Evolutionary conservation across 441 rosid genomes (phyloP), one percentile per base, ranked within the genome.

Genomic region (Macaranga tanarius): DNA sequence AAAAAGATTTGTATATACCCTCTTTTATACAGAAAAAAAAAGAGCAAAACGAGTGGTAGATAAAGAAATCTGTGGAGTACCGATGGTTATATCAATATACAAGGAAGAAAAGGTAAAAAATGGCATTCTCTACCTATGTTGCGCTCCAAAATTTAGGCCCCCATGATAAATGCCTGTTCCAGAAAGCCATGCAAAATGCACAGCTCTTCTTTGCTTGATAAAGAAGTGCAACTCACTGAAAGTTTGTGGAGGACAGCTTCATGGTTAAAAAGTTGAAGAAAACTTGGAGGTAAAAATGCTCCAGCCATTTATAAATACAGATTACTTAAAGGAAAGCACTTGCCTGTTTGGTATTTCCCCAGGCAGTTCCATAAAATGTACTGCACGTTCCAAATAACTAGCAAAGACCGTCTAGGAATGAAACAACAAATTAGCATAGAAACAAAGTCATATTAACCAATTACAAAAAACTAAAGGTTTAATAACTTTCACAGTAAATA

Each of bases 141-240:
- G 98, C 69, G 97, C 88, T 81, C 99, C 98, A 86, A 96, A 96
- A 84, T 93, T 96, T 55, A 96, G 84, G 81, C 96, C 92, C n/a
- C 99, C 99, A 65, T 93, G 95, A 81, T 93, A 96, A 62, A 96
- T 92, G 61, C 99, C 99, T 51, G 97, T 96, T 76, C 99, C 97
- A 70, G 99, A 93, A 82, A 96, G 97, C 99, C 99, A 93, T 31
- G 99, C 97, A 80, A 96, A 96, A 87, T 96, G 97, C 71, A 89
- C 87, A 16, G 99, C 97, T 88, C 99, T 86, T 84, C 97, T 85
- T 85, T 96, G 99, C 87, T 96, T 93, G 85, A 96, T 90, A 79
- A 79, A 96, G 89, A 93, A 96, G 84, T 88, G 96, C 72, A 96
- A 86, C 81, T 93, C 99, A 83, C 99, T 96, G 86, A 71, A 70